These are phyloP conservation scores for Claviceps spartinae DNA, from an alignment of 2,329 filamentous ascomycete genomes.

Conservation along the genomic window DNA sequence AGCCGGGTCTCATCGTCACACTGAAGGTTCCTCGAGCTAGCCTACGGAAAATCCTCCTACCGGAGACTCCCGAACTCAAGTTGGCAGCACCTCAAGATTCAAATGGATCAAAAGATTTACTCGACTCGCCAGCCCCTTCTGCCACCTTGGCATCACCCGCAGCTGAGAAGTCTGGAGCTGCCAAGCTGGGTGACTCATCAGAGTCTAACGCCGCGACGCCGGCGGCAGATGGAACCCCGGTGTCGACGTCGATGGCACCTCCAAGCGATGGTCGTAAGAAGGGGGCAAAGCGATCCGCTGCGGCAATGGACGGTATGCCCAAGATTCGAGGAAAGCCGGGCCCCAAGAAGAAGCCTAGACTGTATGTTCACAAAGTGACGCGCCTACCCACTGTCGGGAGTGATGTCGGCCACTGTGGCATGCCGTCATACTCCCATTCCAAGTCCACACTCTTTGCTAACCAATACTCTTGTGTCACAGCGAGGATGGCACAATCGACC, in stretches of 20 bases:
- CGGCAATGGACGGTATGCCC: constrained; percentile 44
- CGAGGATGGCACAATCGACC: constrained; percentile 50
- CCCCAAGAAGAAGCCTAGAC: constrained; percentile 87
- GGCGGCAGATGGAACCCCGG: constrained; percentile 40
- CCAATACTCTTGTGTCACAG: constrained; percentile 22
- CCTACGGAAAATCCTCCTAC: constrained; percentile 36
- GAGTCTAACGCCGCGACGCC: constrained; percentile 49
- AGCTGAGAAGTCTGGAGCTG: constrained; percentile 30
- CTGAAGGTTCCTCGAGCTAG: constrained; percentile 36
- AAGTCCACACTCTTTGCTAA: constrained; percentile 15
- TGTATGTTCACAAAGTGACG: constrained; percentile 48
- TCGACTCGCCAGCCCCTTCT: constrained; percentile 32
- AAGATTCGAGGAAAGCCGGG: constrained; percentile 77
- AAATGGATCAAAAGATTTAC: constrained; percentile 21
- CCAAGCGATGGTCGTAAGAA: constrained; percentile 54
- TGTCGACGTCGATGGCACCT: constrained; percentile 43
- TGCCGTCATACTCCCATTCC: not conserved
- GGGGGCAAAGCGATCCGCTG: constrained; percentile 55
- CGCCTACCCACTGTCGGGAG: not conserved
- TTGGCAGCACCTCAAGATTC: constrained; percentile 23
- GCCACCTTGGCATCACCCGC: constrained; percentile 24
- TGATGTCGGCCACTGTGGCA: not conserved
- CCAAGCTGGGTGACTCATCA: constrained; percentile 41
- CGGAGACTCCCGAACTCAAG: constrained; percentile 29
- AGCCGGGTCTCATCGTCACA: constrained; percentile 31